Percentiles rank a stretch among this genome's conserved stretches.
Conservation (phyloP, 2,329 filamentous ascomycete genomes). For the Venturia carpophila region DNA sequence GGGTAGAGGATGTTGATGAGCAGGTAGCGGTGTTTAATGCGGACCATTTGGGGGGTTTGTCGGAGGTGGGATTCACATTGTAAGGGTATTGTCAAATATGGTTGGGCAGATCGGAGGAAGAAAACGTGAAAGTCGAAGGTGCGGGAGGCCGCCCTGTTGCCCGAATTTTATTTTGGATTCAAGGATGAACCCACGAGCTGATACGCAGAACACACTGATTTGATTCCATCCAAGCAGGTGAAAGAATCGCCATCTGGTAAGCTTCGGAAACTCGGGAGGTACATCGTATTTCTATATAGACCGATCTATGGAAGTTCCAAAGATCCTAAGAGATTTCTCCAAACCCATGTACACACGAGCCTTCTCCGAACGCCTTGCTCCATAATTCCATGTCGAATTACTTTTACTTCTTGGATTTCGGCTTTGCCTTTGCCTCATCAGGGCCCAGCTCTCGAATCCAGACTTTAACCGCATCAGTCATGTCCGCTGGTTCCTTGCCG, state of each 20-base stretch:
- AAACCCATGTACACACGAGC: background rate
- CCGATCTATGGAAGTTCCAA: background rate
- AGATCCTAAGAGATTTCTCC: conserved; percentile 37
- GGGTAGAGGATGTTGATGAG: conserved; percentile 93
- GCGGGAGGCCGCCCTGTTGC: background rate
- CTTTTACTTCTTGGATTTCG: conserved; percentile 44
- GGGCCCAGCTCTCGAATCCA: conserved; percentile 78
- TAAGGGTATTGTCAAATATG: background rate
- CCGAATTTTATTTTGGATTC: background rate
- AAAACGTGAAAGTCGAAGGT: conserved; percentile 19
- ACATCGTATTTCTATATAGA: background rate
- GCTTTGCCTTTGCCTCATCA: conserved; percentile 81
- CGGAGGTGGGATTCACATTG: background rate
- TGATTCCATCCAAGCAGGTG: too few species aligned
- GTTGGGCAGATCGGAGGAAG: background rate
- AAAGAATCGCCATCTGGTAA: too few species aligned
- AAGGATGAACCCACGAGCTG: too few species aligned
- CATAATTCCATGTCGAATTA: background rate
- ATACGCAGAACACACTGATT: background rate
- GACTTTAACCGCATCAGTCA: conserved; percentile 63
- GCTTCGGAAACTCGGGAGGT: too few species aligned
- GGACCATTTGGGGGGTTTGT: conserved; percentile 59
- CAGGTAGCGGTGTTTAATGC: conserved; percentile 91
- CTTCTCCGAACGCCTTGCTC: conserved; percentile 6
- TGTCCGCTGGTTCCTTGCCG: conserved; percentile 69